A percentile compares a stretch with the other conserved stretches of the same genome.
phyloP scores from a whole-genome alignment of 768 basidiomycete species.

The Boletus rubropictus region DNA sequence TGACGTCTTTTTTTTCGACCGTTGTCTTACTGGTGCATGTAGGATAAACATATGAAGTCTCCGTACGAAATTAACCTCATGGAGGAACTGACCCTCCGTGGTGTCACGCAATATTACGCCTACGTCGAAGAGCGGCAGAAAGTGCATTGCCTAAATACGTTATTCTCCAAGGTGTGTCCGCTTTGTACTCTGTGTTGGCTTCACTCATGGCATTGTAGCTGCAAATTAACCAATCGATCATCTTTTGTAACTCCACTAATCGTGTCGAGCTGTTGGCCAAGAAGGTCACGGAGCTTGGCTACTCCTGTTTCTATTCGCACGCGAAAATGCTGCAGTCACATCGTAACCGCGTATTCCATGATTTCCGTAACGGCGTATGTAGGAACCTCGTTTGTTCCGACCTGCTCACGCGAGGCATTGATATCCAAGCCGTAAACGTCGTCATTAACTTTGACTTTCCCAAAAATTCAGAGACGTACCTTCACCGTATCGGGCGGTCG shows the following conservation, averaged over 20 bases:
- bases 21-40: constrained; percentile 9
- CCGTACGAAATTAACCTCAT: constrained; percentile 99
- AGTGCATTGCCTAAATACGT: constrained; percentile 98
- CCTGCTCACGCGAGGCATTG: constrained; percentile 96
- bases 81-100: constrained; percentile 97
- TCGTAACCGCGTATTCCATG: constrained; percentile 99
- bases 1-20: neutral
- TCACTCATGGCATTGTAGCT: constrained; percentile 46
- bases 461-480: constrained; percentile 97
- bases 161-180: constrained; percentile 83
- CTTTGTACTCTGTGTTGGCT: neutral
- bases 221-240: constrained; percentile 99
- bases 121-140: constrained; percentile 99
- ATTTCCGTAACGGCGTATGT: constrained; percentile 97
- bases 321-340: constrained; percentile 99
- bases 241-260: constrained; percentile 99
- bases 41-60: constrained; percentile 95
- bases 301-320: constrained; percentile 99
- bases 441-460: constrained; percentile 99
- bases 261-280: constrained; percentile 98
- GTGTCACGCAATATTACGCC: constrained; percentile 99
- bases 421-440: constrained; percentile 99
- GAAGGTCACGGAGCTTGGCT: constrained; percentile 98
- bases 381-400: constrained; percentile 98
- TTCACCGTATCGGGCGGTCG: constrained; percentile 96